A percentile compares a stretch with the other conserved stretches of the same genome.
These are phyloP conservation scores for Calonectria honghensis DNA, from an alignment of 2,329 filamentous ascomycete species.

Conservation along the genomic window DNA sequence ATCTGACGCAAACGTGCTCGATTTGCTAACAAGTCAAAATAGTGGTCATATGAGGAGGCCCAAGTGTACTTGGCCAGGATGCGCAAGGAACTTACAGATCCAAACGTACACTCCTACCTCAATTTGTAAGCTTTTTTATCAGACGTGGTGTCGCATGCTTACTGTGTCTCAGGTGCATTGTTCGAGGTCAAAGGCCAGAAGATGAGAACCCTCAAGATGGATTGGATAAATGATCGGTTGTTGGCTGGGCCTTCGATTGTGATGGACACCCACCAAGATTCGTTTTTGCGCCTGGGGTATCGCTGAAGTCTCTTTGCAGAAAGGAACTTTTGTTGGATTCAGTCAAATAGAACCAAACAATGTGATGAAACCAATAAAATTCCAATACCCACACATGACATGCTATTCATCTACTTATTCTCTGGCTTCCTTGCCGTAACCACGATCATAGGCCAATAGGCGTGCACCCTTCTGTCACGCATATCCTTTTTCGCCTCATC, in stretches of 20 bases:
- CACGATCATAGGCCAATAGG: conserved; percentile 20
- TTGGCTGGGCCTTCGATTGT: no score
- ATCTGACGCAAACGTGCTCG: no score
- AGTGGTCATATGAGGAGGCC: conserved; percentile 38
- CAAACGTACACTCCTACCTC: conserved; percentile 32
- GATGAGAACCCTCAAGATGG: background rate
- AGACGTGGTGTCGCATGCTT: background rate
- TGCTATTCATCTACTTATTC: background rate
- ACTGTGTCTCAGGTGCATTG: conserved; percentile 5
- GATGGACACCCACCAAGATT: background rate
- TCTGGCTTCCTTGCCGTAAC: background rate
- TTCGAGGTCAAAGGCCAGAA: conserved; percentile 28
- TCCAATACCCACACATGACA: background rate
- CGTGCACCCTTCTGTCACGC: background rate
- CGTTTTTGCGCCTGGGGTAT: background rate
- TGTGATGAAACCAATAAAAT: background rate
- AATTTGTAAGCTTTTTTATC: conserved; percentile 23
- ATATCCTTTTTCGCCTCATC: background rate
- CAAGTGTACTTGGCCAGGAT: conserved; percentile 38
- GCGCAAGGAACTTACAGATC: conserved; percentile 39
- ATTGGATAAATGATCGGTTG: background rate
- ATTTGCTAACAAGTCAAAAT: background rate
- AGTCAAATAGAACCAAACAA: background rate
- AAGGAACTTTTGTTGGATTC: background rate
- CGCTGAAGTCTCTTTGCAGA: background rate